A percentile compares a stretch with the other conserved stretches of the same genome.
Evolutionary conservation across 192 early-diverging fungal species (phyloP).

Genomic region (Fimicolochytrium jonesii): DNA sequence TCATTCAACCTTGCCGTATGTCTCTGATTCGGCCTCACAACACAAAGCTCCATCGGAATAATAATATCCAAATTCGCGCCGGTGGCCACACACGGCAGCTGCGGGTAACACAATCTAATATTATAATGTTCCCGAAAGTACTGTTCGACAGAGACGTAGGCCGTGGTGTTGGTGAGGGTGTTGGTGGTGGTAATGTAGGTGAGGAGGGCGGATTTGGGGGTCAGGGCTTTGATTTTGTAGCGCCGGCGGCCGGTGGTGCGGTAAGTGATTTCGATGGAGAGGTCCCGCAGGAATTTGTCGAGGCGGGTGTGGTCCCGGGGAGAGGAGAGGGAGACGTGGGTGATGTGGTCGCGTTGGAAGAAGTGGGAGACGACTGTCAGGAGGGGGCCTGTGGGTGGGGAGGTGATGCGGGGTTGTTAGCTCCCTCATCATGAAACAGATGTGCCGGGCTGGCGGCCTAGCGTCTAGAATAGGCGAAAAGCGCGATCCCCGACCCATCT

Average conservation of each 20-base stretch:
- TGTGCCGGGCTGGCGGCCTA: no score
- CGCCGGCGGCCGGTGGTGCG: slow-evolving; percentile 58
- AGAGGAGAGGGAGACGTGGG: neutral
- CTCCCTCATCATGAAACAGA: no score
- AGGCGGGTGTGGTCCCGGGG: slow-evolving; percentile 2
- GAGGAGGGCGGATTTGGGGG: slow-evolving; percentile 50
- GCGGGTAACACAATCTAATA: slow-evolving; percentile 62
- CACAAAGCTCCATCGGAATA: slow-evolving; percentile 87
- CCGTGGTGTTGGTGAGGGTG: slow-evolving; percentile 53
- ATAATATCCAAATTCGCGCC: slow-evolving; percentile 52
- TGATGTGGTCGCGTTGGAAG: slow-evolving; percentile 7
- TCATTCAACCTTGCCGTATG: slow-evolving; percentile 76
- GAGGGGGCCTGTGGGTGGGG: slow-evolving; percentile 1
- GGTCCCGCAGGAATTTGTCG: slow-evolving; percentile 7
- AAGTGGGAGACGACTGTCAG: neutral
- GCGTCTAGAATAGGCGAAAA: no score
- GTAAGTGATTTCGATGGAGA: slow-evolving; percentile 10
- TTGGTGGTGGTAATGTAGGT: slow-evolving; percentile 60
- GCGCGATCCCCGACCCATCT: no score
- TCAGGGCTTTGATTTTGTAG: slow-evolving; percentile 66
- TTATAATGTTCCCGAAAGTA: slow-evolving; percentile 76
- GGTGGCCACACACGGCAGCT: slow-evolving; percentile 70
- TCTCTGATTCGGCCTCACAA: slow-evolving; percentile 73
- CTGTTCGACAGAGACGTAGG: slow-evolving; percentile 60
- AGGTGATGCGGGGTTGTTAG: no score